Base-by-base conservation (phyloP, 257 asterid species). In the Rauvolfia tetraphylla region DNA sequence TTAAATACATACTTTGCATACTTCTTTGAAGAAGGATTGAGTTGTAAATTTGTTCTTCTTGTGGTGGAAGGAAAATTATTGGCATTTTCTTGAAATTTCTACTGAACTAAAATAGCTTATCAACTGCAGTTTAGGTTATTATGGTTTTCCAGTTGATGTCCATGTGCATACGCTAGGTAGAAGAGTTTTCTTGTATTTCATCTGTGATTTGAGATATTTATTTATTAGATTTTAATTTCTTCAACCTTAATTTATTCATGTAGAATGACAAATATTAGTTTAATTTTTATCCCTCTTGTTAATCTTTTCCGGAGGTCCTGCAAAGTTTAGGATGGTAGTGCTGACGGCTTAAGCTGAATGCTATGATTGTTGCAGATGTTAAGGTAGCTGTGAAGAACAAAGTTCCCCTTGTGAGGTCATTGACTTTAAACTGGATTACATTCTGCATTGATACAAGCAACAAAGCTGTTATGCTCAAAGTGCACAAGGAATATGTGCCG, bases 321-420 rank as follows among this genome's bases (percentile, higher is more conserved):
- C 15, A 33, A 31, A 8, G 22, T 33, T 34, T 15, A 17, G 13
- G 25, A 65, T 57, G 62, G 14, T n/a, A 36, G 39, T 44, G 33
- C 18, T 75, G 63, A 65, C 62, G 42, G 80, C 59, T n/a, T 56
- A 27, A 39, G 34, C 61, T 77, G 27, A 56, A 71, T 23, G 27
- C 17, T 33, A 41, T 73, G 79, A 75, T 68, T 86, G 72, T 76
- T 87, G 92, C 96, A 95, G 99, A 95, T 85, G 89, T 93, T 53
- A 95, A 95, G 90, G 87, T 90, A 22, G 96, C 99, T 57, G 86
- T 89, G 74, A 95, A 95, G 85, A 93, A 95, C 80, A 95, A 95
- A 84, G 99, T 95, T 83, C 99, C 99, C 71, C 97, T 93, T 72
- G 99, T 95, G 57, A 86, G 99, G 77, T 95, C 99, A 27, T 80